Percentiles rank a stretch among this genome's conserved stretches.
These are phyloP conservation scores for Chalaropsis ovoidea DNA, from an alignment of 2,329 filamentous ascomycete species.

Conservation along the genomic window DNA sequence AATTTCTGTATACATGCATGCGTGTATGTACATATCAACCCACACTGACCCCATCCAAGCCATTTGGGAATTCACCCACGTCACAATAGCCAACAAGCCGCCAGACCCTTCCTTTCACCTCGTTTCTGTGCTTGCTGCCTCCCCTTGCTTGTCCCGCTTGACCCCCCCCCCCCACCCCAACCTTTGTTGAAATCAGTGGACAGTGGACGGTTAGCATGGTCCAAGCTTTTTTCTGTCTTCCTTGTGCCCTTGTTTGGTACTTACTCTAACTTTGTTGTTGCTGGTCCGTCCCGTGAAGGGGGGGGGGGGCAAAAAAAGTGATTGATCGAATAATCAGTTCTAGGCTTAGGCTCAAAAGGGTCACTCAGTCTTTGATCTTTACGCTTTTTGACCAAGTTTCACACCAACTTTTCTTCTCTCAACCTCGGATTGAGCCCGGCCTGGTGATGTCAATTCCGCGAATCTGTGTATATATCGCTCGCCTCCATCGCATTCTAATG, in stretches of 20 bases:
- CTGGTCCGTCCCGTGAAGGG: not conserved
- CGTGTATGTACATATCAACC: no score
- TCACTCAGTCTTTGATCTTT: not conserved
- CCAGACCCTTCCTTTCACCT: not conserved
- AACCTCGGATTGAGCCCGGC: not conserved
- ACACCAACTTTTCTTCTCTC: not conserved
- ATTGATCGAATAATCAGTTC: not conserved
- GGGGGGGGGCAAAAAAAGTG: slow-evolving; percentile 4
- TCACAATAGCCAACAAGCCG: slow-evolving; percentile 2
- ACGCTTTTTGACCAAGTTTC: not conserved
- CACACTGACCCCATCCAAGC: not conserved
- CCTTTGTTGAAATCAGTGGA: not conserved
- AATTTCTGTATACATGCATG: no score
- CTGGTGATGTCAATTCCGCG: not conserved
- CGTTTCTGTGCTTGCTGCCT: not conserved
- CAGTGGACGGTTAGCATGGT: not conserved
- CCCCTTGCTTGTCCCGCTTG: not conserved
- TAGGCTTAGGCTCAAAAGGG: not conserved
- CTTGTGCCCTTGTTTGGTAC: not conserved
- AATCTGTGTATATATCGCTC: not conserved
- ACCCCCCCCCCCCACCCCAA: not conserved
- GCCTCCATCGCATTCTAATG: not conserved
- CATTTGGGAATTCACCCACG: not conserved
- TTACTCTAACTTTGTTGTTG: not conserved
- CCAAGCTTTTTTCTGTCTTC: not conserved